Evolutionary conservation across 805 yeast genomes (phyloP).

Genomic region (Metschnikowia anglica): DNA sequence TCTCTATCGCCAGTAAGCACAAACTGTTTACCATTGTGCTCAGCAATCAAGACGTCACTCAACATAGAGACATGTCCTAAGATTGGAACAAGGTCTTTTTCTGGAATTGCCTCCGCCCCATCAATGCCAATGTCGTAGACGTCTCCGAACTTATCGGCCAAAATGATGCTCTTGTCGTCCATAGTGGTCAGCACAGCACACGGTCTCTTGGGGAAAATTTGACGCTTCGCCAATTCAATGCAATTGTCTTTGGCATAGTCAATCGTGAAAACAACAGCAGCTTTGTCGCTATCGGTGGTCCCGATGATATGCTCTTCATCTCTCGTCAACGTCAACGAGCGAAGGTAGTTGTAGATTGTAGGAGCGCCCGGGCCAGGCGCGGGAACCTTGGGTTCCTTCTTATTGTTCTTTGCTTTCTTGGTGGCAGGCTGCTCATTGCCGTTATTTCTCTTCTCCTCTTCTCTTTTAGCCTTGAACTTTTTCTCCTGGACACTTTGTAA

Average conservation of each 20-base stretch:
- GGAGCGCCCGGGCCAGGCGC: conserved; percentile 60
- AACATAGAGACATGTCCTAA: conserved; percentile 97
- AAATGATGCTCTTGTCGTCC: conserved; percentile 51
- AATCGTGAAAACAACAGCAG: conserved; percentile 60
- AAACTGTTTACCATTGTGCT: conserved; percentile 43
- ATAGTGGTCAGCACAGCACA: conserved; percentile 65
- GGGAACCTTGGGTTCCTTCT: conserved; percentile 20
- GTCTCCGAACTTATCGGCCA: conserved; percentile 97
- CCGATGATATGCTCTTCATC: conserved; percentile 56
- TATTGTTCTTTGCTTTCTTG: conserved; percentile 15
- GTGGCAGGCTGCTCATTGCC: conserved; percentile 13
- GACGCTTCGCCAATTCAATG: conserved; percentile 59
- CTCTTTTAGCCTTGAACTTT: conserved; percentile 28
- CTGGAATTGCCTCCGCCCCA: conserved; percentile 37
- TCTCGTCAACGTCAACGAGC: conserved; percentile 56
- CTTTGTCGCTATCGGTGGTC: conserved; percentile 81
- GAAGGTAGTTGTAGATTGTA: conserved; percentile 62
- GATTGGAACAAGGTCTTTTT: conserved; percentile 56
- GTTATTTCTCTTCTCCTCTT: conserved; percentile 21
- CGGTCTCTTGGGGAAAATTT: conserved; percentile 89
- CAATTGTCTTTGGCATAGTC: conserved; percentile 41
- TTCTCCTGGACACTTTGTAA: conserved; percentile 50
- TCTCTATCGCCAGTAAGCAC: conserved; percentile 88
- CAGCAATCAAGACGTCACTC: conserved; percentile 61
- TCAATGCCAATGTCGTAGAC: conserved; percentile 63